Base-by-base conservation (phyloP, 345 rosid genomes). In the Stellera chamaejasme region DNA sequence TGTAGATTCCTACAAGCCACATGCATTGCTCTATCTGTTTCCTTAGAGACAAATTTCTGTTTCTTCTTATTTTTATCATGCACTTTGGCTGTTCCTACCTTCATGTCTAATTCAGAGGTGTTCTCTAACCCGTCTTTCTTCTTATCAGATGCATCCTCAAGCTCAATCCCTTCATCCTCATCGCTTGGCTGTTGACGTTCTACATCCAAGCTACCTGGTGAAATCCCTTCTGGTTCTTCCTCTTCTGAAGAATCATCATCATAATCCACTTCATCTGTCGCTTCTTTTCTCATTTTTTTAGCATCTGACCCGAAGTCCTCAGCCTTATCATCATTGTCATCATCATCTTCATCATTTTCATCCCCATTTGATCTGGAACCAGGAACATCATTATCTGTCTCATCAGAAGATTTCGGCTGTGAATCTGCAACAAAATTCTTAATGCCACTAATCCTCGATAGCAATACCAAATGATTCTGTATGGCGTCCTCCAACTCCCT, bases 401-500 rank as follows among this genome's bases (percentile, higher is more conserved):
- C 82, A 48, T 64, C 69, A 54, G 80, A 68, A 49, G 79, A 54
- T 60, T 56, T 76, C 56, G 79, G 52, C 52, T 50, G 51, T 3
- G 74, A 66, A 42, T 75, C 84, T 32, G 73, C 39, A 54, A 56
- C 52, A 28, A 71, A 67, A 60, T 72, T 54, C 45, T 79, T 71
- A 65, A 89, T 84, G 67, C 99, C 97, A 25, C 77, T 87, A 14
- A 89, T 93, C 72, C 49, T 83, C 42, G 72, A 57, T 46, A 87
- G 88, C 80, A 93, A 71, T 45, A 56, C 50, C 53, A 89, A 55
- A 66, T 89, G 94, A 62, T 25, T 87, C 66, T 87, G 84, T 59
- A 89, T 80, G 48, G 96, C 88, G 67, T 93, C 99, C 77, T 93
- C 99, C 75, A 93, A 69, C 62, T 77, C 87, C 75, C 97, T 86